phyloP scores from a whole-genome alignment of 768 basidiomycete species.

The Rhodotorula diobovata region DNA sequence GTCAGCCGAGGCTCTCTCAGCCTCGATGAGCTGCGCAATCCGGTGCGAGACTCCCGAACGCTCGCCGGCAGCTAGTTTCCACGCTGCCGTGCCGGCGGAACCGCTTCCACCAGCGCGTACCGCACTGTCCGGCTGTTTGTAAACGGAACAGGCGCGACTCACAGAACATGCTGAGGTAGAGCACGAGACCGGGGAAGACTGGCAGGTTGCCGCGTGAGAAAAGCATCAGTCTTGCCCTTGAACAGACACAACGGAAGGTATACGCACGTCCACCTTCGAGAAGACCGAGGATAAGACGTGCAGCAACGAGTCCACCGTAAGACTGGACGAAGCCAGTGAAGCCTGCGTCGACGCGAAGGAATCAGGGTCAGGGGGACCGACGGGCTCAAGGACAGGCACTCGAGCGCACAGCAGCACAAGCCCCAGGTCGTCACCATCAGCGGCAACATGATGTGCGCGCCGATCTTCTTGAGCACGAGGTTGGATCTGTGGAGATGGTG shows the following conservation, averaged over 20 bases:
- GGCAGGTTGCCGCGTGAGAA: background rate
- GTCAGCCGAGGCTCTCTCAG: no score
- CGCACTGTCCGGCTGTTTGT: no score
- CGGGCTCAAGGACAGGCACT: background rate
- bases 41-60: no score
- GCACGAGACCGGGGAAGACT: conserved; percentile 37
- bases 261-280: background rate
- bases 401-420: conserved; percentile 48
- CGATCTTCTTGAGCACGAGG: conserved; percentile 49
- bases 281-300: conserved; percentile 43
- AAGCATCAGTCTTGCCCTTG: background rate
- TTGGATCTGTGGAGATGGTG: conserved; percentile 31
- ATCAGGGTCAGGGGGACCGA: background rate
- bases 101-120: no score
- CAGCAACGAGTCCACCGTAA: conserved; percentile 42
- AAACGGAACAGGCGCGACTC: background rate
- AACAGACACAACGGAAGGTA: background rate
- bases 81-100: no score
- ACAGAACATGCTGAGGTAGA: conserved; percentile 43
- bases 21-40: no score
- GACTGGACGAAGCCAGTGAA: conserved; percentile 48
- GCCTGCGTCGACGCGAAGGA: conserved; percentile 17
- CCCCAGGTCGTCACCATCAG: conserved; percentile 65
- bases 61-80: no score
- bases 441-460: conserved; percentile 62